Evolutionary conservation across 805 yeast genomes (phyloP).

Genomic region (Metschnikowia drakensbergensis): DNA sequence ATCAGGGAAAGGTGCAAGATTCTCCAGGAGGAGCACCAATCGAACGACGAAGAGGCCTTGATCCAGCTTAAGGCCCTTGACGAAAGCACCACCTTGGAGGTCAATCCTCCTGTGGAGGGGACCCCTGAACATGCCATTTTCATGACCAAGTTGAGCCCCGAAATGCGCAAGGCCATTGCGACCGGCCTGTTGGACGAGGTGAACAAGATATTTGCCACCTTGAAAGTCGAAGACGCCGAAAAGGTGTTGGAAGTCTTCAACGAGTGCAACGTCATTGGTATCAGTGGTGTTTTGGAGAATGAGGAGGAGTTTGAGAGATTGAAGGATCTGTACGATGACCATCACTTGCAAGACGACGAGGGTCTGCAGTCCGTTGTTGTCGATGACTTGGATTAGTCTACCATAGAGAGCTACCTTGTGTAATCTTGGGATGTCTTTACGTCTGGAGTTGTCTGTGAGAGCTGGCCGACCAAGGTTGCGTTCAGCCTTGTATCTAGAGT

Average conservation of each 20-base stretch:
- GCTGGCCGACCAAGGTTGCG: too few relatives aligned
- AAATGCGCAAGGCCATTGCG: conserved; percentile 72
- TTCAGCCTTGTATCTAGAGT: too few relatives aligned
- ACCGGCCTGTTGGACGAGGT: conserved; percentile 71
- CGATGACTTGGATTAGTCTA: conserved; percentile 10
- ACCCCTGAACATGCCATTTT: conserved; percentile 56
- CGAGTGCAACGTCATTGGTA: conserved; percentile 78
- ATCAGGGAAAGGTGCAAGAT: conserved; percentile 71
- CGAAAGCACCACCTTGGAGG: conserved; percentile 70
- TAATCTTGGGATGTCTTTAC: too few relatives aligned
- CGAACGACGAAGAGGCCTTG: conserved; percentile 58
- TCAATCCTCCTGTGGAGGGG: conserved; percentile 61
- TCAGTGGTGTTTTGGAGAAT: conserved; percentile 70
- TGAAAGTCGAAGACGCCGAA: conserved; percentile 79
- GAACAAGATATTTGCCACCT: conserved; percentile 72
- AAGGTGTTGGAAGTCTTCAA: conserved; percentile 66
- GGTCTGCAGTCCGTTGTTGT: conserved; percentile 6
- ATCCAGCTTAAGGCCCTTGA: conserved; percentile 88
- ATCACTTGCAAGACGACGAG: conserved; percentile 13
- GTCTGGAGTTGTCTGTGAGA: too few relatives aligned
- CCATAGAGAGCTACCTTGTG: too few relatives aligned
- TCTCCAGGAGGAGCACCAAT: conserved; percentile 49
- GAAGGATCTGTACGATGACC: conserved; percentile 44
- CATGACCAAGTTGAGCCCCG: conserved; percentile 47
- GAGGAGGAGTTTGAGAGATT: conserved; percentile 61